Percentiles rank a stretch among this genome's conserved stretches.
Conservation (phyloP, 2,329 filamentous ascomycete species). For the Penicillium sp. region DNA sequence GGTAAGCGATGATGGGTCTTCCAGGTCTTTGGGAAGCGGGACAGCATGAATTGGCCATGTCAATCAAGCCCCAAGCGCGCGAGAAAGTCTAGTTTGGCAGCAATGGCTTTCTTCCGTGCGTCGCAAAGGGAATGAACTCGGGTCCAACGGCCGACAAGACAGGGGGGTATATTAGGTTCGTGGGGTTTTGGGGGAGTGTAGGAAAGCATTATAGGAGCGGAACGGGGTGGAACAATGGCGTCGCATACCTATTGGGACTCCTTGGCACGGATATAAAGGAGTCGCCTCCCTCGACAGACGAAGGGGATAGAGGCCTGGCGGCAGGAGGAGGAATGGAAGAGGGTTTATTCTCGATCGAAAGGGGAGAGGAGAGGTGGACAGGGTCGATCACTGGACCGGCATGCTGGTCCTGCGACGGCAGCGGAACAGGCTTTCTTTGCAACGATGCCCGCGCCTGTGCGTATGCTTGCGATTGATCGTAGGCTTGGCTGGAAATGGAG, state of each 20-base stretch:
- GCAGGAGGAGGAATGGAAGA: constrained; percentile 21
- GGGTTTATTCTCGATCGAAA: constrained; percentile 30
- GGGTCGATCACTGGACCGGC: constrained; percentile 46
- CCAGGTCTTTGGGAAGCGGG: constrained; percentile 19
- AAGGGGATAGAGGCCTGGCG: constrained; percentile 25
- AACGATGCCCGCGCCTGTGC: constrained; percentile 27
- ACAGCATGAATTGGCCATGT: constrained; percentile 26
- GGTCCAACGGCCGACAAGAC: neutral
- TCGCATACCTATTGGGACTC: constrained; percentile 45
- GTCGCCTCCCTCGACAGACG: constrained; percentile 28
- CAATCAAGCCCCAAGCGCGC: constrained; percentile 1
- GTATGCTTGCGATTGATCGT: neutral
- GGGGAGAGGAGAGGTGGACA: constrained; percentile 27
- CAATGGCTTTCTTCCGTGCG: neutral
- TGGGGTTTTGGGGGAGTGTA: neutral
- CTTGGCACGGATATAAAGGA: constrained; percentile 36
- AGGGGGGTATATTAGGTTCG: constrained; percentile 5
- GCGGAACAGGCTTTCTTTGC: constrained; percentile 58
- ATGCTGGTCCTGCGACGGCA: constrained; percentile 33
- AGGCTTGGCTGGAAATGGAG: constrained; percentile 31
- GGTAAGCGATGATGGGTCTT: constrained; percentile 31
- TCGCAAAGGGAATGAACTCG: constrained; percentile 5
- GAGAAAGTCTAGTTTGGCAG: neutral
- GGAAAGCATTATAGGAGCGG: neutral
- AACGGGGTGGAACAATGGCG: neutral